Percentiles rank a stretch among this genome's conserved stretches.
Conservation (phyloP, 2,329 filamentous ascomycete species). For the Diaporthe longicolla region DNA sequence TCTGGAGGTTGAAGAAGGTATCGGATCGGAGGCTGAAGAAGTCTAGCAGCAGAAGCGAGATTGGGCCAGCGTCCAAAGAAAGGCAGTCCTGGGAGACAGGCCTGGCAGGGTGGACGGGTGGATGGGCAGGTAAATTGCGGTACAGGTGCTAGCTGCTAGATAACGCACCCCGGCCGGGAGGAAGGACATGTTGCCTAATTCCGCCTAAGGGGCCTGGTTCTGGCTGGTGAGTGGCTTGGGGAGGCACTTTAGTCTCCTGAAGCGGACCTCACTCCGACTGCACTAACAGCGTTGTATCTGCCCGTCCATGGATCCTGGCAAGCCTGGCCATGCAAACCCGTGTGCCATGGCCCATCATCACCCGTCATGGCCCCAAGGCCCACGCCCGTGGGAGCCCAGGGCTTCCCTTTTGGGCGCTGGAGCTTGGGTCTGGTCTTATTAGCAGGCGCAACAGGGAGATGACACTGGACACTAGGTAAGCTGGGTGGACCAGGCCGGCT, state of each 20-base stretch:
- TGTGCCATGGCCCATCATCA: slow-evolving; percentile 23
- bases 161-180: slow-evolving; percentile 34
- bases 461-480: slow-evolving; percentile 30
- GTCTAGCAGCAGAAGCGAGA: slow-evolving; percentile 66
- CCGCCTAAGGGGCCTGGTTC: slow-evolving; percentile 21
- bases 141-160: slow-evolving; percentile 31
- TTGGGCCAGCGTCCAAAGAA: slow-evolving; percentile 47
- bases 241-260: slow-evolving; percentile 19
- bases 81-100: slow-evolving; percentile 39
- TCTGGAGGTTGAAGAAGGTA: slow-evolving; percentile 48
- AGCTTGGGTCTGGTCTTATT: slow-evolving; percentile 33
- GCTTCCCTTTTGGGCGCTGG: slow-evolving; percentile 27
- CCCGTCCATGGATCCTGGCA: slow-evolving; percentile 21
- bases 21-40: slow-evolving; percentile 63
- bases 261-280: slow-evolving; percentile 22
- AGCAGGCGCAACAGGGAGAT: slow-evolving; percentile 26
- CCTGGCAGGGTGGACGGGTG: slow-evolving; percentile 29
- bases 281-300: slow-evolving; percentile 33
- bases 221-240: slow-evolving; percentile 32
- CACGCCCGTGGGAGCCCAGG: slow-evolving; percentile 24
- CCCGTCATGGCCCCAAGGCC: slow-evolving; percentile 19
- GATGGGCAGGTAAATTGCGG: slow-evolving; percentile 39
- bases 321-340: slow-evolving; percentile 1
- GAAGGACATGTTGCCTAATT: slow-evolving; percentile 30
- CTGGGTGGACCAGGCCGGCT: slow-evolving; percentile 14